Conservation (phyloP, 208 protist species). For the Borovskyia barvae region DNA sequence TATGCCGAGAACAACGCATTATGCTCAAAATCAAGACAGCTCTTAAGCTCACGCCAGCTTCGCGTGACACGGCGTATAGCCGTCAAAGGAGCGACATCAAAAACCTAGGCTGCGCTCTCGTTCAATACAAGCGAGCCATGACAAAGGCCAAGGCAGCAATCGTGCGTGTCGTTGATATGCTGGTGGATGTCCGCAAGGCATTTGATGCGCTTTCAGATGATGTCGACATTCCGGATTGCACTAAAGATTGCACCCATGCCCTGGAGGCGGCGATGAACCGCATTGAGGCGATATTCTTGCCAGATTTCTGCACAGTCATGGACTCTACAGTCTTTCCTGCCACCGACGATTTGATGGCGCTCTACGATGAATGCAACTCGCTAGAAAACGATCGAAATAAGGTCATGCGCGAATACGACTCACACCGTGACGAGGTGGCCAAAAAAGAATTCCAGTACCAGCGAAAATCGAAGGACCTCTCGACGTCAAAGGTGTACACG, state of each 20-base stretch:
- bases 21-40: constrained; percentile 40
- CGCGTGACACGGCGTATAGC: constrained; percentile 46
- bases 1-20: too few relatives aligned
- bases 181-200: constrained; percentile 28
- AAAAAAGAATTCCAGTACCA: constrained; percentile 53
- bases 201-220: constrained; percentile 36
- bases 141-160: constrained; percentile 35
- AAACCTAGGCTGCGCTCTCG: constrained; percentile 22
- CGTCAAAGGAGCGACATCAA: constrained; percentile 31
- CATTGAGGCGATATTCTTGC: constrained; percentile 18
- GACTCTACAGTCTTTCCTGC: constrained; percentile 29
- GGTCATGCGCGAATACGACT: constrained; percentile 53
- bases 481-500: constrained; percentile 42
- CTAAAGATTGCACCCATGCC: constrained; percentile 22
- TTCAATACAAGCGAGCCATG: constrained; percentile 42
- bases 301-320: constrained; percentile 32
- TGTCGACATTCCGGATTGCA: constrained; percentile 16
- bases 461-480: constrained; percentile 52
- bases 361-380: constrained; percentile 46
- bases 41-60: constrained; percentile 40
- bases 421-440: constrained; percentile 43
- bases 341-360: constrained; percentile 25
- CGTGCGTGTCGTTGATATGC: constrained; percentile 26
- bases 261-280: constrained; percentile 32
- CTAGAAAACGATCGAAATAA: constrained; percentile 45